A percentile compares a stretch with the other conserved stretches of the same genome.
Conservation (phyloP, 169 alveolate species). For the Theileria parva region DNA sequence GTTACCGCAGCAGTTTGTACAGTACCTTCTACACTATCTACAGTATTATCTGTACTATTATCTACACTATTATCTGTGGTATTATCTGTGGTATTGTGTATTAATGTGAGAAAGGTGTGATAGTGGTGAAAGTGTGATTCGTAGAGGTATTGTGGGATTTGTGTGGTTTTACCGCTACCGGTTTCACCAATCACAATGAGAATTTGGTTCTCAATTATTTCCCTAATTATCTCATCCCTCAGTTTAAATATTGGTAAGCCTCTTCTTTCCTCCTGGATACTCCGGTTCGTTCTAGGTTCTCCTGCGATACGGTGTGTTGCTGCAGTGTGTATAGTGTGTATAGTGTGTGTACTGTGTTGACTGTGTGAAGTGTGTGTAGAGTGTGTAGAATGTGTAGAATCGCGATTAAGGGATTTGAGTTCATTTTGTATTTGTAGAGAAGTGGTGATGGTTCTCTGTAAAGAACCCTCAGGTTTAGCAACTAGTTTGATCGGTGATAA, state of each 20-base stretch:
- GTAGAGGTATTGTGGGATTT: slow-evolving; percentile 93
- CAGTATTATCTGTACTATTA: slow-evolving; percentile 68
- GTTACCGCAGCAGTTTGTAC: too few relatives aligned
- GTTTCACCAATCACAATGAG: slow-evolving; percentile 99
- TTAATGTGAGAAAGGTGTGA: not conserved
- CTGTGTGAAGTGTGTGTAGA: not conserved
- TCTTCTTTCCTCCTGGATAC: slow-evolving; percentile 92
- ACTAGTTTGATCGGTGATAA: slow-evolving; percentile 89
- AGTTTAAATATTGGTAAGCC: slow-evolving; percentile 93
- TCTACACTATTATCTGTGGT: slow-evolving; percentile 64
- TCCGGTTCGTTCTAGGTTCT: not conserved
- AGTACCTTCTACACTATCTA: slow-evolving; percentile 13
- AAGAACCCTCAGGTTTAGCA: slow-evolving; percentile 90
- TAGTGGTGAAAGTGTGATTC: slow-evolving; percentile 88
- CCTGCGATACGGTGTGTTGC: too few relatives aligned
- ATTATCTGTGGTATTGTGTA: slow-evolving; percentile 76
- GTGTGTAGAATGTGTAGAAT: not conserved
- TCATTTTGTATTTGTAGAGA: not conserved
- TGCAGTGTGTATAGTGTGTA: not conserved
- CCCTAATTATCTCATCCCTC: slow-evolving; percentile 88
- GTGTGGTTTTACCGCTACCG: slow-evolving; percentile 98
- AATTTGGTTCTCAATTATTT: slow-evolving; percentile 87
- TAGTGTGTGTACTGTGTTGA: not conserved
- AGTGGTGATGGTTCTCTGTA: slow-evolving; percentile 87
- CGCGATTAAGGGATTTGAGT: too few relatives aligned